phyloP scores from a whole-genome alignment of 768 basidiomycete species.

The Coprinellus micaceus region DNA sequence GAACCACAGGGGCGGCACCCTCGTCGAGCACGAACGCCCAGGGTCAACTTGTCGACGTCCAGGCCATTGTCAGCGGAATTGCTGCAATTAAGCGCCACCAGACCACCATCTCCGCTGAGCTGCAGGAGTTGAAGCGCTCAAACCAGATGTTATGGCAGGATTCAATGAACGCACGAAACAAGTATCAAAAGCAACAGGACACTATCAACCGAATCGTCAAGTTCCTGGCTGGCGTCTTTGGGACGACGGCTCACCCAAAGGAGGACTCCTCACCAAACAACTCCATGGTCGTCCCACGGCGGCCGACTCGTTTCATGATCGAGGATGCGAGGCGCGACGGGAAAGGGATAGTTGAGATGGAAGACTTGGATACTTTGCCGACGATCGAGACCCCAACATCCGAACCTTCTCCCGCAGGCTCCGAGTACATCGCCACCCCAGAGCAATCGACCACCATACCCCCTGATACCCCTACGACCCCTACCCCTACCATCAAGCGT shows the following conservation, averaged over 20 bases:
- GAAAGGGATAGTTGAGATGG: slow-evolving; percentile 29
- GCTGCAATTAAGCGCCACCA: slow-evolving; percentile 89
- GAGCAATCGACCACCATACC: background rate
- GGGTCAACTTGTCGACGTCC: slow-evolving; percentile 67
- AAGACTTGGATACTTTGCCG: slow-evolving; percentile 15
- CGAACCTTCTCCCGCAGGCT: slow-evolving; percentile 29
- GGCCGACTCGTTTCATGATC: slow-evolving; percentile 63
- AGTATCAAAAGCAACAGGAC: slow-evolving; percentile 91
- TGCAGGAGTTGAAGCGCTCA: slow-evolving; percentile 82
- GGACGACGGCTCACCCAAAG: slow-evolving; percentile 32
- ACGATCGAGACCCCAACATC: slow-evolving; percentile 43
- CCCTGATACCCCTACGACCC: slow-evolving; percentile 4
- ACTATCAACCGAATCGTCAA: slow-evolving; percentile 94
- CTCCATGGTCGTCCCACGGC: slow-evolving; percentile 44
- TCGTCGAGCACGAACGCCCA: slow-evolving; percentile 21
- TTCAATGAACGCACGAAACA: slow-evolving; percentile 68
- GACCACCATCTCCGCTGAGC: slow-evolving; percentile 82
- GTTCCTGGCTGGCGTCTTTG: slow-evolving; percentile 92
- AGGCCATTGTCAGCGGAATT: slow-evolving; percentile 77
- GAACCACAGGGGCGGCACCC: background rate
- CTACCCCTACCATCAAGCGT: slow-evolving; percentile 4
- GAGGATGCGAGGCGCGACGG: slow-evolving; percentile 45
- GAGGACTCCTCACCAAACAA: slow-evolving; percentile 23
- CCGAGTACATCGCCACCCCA: slow-evolving; percentile 24
- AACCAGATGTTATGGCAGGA: slow-evolving; percentile 95